Evolutionary conservation across 2,329 filamentous ascomycete species (phyloP).

Genomic region (Colletotrichum tropicale): DNA sequence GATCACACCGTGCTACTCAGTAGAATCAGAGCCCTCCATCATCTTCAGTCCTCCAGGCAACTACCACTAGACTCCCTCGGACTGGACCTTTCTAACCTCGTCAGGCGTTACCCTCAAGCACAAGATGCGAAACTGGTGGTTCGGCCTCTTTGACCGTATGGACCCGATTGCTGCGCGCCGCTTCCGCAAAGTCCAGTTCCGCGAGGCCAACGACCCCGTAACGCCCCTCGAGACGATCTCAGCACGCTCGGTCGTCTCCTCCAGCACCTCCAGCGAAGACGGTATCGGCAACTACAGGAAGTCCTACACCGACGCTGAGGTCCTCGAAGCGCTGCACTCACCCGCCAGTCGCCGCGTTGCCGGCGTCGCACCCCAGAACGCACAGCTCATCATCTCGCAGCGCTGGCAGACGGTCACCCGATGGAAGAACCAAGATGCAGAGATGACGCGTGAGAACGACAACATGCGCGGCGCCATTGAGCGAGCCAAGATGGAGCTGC

Average conservation of each 20-base stretch:
- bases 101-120: slow-evolving; percentile 10
- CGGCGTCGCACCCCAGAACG: slow-evolving; percentile 22
- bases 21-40: slow-evolving; percentile 20
- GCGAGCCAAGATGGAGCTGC: slow-evolving; percentile 1
- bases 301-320: slow-evolving; percentile 18
- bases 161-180: slow-evolving; percentile 11
- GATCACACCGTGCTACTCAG: slow-evolving; percentile 19
- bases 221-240: slow-evolving; percentile 8
- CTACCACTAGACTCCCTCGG: not conserved
- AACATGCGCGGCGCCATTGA: not conserved
- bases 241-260: not conserved
- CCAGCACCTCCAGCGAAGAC: not conserved
- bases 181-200: slow-evolving; percentile 14
- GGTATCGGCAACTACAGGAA: not conserved
- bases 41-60: slow-evolving; percentile 15
- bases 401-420: slow-evolving; percentile 20
- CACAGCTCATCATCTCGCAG: slow-evolving; percentile 20
- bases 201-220: not conserved
- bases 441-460: slow-evolving; percentile 1
- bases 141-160: slow-evolving; percentile 22
- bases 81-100: not conserved
- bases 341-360: slow-evolving; percentile 23
- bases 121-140: slow-evolving; percentile 20
- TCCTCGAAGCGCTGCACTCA: slow-evolving; percentile 24
- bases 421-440: slow-evolving; percentile 1